These are phyloP conservation scores for Penicillium palitans DNA, from an alignment of 2,329 filamentous ascomycete species.

Conservation along the genomic window DNA sequence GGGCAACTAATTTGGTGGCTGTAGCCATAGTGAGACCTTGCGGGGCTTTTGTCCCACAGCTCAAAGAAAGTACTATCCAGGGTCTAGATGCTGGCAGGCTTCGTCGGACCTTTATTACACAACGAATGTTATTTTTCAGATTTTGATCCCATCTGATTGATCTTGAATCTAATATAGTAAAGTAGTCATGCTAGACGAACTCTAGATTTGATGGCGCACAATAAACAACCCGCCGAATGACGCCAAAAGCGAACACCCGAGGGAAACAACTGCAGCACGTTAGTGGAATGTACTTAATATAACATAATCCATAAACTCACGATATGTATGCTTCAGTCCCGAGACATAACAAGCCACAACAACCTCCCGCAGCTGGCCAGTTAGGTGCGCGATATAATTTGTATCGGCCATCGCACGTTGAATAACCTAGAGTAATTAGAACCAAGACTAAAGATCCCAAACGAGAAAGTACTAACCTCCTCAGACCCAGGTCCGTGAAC, in stretches of 20 bases:
- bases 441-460: neutral
- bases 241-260: constrained; percentile 20
- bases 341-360: constrained; percentile 32
- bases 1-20: too few relatives aligned
- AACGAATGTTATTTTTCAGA: neutral
- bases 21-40: too few relatives aligned
- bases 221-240: constrained; percentile 23
- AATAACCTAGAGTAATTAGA: constrained; percentile 41
- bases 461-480: constrained; percentile 14
- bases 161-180: neutral
- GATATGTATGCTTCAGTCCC: constrained; percentile 31
- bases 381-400: constrained; percentile 40
- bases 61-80: too few relatives aligned
- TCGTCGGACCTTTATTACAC: neutral
- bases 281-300: neutral
- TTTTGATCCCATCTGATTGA: neutral
- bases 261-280: constrained; percentile 15
- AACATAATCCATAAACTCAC: constrained; percentile 16
- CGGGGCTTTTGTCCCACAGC: too few relatives aligned
- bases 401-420: constrained; percentile 42
- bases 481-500: constrained; percentile 32
- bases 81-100: neutral
- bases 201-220: constrained; percentile 20
- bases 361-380: constrained; percentile 26
- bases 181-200: too few relatives aligned